Evolutionary conservation across 2,329 filamentous ascomycete species (phyloP), one percentile per base, ranked within the genome.

Genomic region (Biscogniauxia marginata): DNA sequence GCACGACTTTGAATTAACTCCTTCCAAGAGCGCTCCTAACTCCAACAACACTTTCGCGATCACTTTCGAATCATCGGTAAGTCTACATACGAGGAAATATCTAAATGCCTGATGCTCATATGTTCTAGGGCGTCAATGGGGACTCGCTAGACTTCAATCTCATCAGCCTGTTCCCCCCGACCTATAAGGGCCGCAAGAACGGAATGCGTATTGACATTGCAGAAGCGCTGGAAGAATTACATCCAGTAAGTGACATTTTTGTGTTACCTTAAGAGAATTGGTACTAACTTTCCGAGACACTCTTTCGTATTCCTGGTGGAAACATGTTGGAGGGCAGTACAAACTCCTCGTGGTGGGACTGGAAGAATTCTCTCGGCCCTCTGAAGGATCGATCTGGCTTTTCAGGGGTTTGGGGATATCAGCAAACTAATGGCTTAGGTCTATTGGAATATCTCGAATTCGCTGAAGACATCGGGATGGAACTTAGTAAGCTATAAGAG

Each of bases 231-330:
- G 79, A 77, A 3, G 77, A 73, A 7, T 66, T 85, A 1, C 79
- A 82, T 51, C 79, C 81, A 0, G 76, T 79, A 66, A 67, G 73
- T 24, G 8, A 21, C 19, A 19, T 18, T 4, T 8, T 21, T 53
- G 6, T 46, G 24, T 48, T 19, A 30, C 13, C 1, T 13, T 8
- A 39, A 21, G 22, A n/a, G 16, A 20, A 21, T 50, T 49, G 23
- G 21, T 23, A 21, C 53, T 58, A 6, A 62, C 50, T 30, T 2
- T 7, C 4, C 4, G 46, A 74, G 71, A 78, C 77, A n/a, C 81
- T 88, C 62, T 77, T 89, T 46, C 79, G 87, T 16, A 82, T 88
- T 56, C 86, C 86, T 0, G 87, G 87, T 5, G 86, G 84, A 7
- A 87, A 86, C 66, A 86, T 85, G 74, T 70, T 87, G 1, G 79